phyloP scores from a whole-genome alignment of 192 early-diverging fungal species.

The Gorgonomyces haynaldii region DNA sequence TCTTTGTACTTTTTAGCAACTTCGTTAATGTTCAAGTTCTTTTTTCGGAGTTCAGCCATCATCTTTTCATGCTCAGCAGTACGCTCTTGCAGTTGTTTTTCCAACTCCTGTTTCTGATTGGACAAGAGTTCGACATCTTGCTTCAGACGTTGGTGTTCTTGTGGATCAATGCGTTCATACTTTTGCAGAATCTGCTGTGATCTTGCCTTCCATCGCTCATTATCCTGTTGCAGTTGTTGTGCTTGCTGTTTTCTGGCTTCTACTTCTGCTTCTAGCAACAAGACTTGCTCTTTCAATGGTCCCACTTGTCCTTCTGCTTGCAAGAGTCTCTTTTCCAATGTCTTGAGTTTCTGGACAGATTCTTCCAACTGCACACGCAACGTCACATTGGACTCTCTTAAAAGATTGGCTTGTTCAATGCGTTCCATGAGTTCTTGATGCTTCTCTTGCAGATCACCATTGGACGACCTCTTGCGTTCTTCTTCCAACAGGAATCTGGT shows the following conservation, averaged over 20 bases:
- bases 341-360: constrained; percentile 15
- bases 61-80: constrained; percentile 4
- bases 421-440: constrained; percentile 54
- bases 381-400: constrained; percentile 69
- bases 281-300: constrained; percentile 48
- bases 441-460: constrained; percentile 36
- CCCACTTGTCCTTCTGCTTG: constrained; percentile 32
- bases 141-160: constrained; percentile 60
- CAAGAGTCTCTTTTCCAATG: constrained; percentile 28
- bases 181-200: constrained; percentile 61
- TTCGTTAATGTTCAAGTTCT: constrained; percentile 6
- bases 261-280: constrained; percentile 46
- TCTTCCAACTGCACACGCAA: constrained; percentile 50
- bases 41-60: constrained; percentile 5
- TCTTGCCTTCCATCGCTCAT: constrained; percentile 60
- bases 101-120: constrained; percentile 13
- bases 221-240: constrained; percentile 44
- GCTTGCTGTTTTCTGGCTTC: constrained; percentile 42
- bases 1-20: background rate
- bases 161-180: constrained; percentile 72
- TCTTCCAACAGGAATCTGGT: constrained; percentile 40
- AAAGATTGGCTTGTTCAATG: constrained; percentile 50
- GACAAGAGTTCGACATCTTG: constrained; percentile 24
- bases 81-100: background rate
- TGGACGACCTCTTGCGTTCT: constrained; percentile 29